These are phyloP conservation scores for Camellia sinensis DNA, from an alignment of 148 eudicot species.

Conservation along the genomic window DNA sequence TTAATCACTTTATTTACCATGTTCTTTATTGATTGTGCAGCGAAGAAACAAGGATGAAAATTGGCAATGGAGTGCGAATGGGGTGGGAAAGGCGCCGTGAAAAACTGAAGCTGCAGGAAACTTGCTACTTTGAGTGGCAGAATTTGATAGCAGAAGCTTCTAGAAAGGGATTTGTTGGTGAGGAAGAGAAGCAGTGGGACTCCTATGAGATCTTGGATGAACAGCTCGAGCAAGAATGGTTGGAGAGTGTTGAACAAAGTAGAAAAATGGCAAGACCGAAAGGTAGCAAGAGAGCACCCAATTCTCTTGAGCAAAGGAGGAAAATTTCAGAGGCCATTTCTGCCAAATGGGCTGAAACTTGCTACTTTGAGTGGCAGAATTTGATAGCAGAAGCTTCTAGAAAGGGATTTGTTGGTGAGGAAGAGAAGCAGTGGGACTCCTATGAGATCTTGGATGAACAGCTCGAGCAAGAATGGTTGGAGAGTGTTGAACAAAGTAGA, in stretches of 20 bases:
- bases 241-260: constrained; percentile 60
- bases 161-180: constrained; percentile 54
- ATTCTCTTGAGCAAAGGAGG: constrained; percentile 74
- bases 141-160: constrained; percentile 77
- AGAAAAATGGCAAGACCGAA: constrained; percentile 39
- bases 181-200: constrained; percentile 86
- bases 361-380: too few relatives aligned
- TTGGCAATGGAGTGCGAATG: constrained; percentile 64
- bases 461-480: too few relatives aligned
- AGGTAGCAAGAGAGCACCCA: constrained; percentile 75
- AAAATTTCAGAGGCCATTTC: constrained; percentile 84
- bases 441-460: too few relatives aligned
- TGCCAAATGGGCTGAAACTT: constrained; percentile 99
- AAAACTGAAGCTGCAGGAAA: constrained; percentile 61
- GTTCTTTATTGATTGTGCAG: constrained; percentile 37
- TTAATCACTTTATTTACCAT: background rate
- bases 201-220: constrained; percentile 60
- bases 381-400: too few relatives aligned
- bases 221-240: constrained; percentile 66
- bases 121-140: constrained; percentile 73
- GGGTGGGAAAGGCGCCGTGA: constrained; percentile 79
- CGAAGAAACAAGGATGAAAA: constrained; percentile 69
- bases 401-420: constrained; percentile 3
- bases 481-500: too few relatives aligned
- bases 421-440: too few relatives aligned